Evolutionary conservation across 768 basidiomycete species (phyloP), one percentile per base, ranked within the genome.

Genomic region (Boletus patriciae): DNA sequence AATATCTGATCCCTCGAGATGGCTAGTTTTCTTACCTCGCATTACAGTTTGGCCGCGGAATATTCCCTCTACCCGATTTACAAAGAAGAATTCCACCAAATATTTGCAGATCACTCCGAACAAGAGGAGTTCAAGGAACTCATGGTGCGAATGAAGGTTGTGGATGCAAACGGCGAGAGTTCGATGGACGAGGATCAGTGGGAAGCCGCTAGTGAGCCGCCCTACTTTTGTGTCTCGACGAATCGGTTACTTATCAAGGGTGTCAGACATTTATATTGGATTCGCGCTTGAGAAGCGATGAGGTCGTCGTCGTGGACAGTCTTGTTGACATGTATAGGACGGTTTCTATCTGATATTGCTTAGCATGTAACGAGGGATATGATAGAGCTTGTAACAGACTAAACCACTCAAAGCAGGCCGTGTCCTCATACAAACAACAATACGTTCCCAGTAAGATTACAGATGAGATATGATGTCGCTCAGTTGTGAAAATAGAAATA

Each of bases 161-260:
- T 97, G 42, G 88, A 97, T 66, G 74, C 78, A 18, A 80, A 88
- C 41, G 94, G 94, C 2, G 89, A 89, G 74, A 95, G 92, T 66
- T 77, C 90, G 51, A 97, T 98, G 92, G 85, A 94, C 61, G 89
- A 90, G 62, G 88, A 91, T 63, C 95, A 98, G 73, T 97, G 96
- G 92, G 94, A 98, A 67, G 96, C 96, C 60, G 94, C 94, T n/a
- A 98, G 97, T 98, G 73, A 74, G 94, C 83, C 13, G 34, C 34
- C 46, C 52, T 11, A 29, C 25, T 18, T 10, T 29, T 36, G 9
- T 34, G 18, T 6, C 8, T 10, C 18, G 18, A 37, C 44, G 34
- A 25, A 8, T 21, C 19, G 6, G 23, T 34, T 49, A n/a, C 51
- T 67, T n/a, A 63, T 52, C 58, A 27, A 46, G 46, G 25, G 21